Evolutionary conservation across 164 flowering plant genomes (phyloP), one percentile per base, ranked within the genome.

Genomic region (Warburgia ugandensis): DNA sequence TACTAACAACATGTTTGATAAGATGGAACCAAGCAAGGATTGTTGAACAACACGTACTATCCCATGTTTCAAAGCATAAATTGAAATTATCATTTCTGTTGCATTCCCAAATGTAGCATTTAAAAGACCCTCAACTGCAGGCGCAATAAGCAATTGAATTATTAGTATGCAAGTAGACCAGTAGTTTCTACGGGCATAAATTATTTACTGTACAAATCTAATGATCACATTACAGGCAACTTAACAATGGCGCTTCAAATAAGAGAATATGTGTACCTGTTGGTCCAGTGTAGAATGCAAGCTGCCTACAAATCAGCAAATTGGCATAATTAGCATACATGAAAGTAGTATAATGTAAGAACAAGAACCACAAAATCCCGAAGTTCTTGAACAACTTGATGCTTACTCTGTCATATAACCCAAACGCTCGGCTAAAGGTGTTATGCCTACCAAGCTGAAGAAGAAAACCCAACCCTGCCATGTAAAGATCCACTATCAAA

Each of bases 61-160:
- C 37, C 69, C 79, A 48, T 66, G 60, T 60, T 78, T 78, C 60
- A 80, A 64, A 30, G 90, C 90, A 55, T 80, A 78, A 1, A 80
- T 65, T n/a, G 90, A 80, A 36, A 83, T 83, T 45, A 83, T 83
- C 78, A 83, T 80, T 65, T 83, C 86, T 8, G 90, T 83, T 4
- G 86, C 90, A 69, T 82, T 82, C 20, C 90, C 90, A 68, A 83
- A 83, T 46, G 90, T 83, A 50, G 86, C 86, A 68, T 77, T 83
- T 56, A 79, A 61, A 56, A 83, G 79, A 32, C 90, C 90, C n/a
- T 81, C 90, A 61, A 79, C 90, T 79, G 73, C 69, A 69, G 10
- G 41, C 29, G 44, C 49, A 45, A 59, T 30, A 29, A 47, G 13
- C 8, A 35, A 21, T 23, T 9, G 13, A 12, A 5, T 17, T 5